phyloP scores from a whole-genome alignment of 352 stramenopile genomes.

The Phytophthora chlamydospora region DNA sequence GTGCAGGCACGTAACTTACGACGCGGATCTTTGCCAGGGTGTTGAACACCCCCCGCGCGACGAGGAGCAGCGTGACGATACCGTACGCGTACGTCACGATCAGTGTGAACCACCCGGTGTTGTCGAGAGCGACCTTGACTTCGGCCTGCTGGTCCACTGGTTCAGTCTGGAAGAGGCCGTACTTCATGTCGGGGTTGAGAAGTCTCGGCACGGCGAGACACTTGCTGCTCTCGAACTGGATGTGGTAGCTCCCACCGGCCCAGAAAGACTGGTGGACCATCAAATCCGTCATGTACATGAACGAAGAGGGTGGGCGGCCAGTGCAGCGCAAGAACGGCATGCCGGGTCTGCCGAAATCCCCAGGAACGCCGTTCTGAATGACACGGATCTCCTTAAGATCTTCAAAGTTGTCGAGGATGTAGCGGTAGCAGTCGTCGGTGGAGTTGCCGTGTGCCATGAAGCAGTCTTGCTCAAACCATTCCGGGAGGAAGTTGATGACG shows the following conservation, averaged over 20 bases:
- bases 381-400: constrained; percentile 33
- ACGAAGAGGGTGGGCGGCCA: constrained; percentile 41
- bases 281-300: constrained; percentile 66
- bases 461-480: constrained; percentile 40
- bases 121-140: constrained; percentile 52
- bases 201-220: constrained; percentile 51
- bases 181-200: constrained; percentile 46
- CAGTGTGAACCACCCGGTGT: constrained; percentile 45
- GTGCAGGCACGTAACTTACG: constrained; percentile 51
- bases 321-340: constrained; percentile 58
- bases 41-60: constrained; percentile 56
- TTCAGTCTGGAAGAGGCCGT: constrained; percentile 54
- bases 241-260: constrained; percentile 52
- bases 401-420: constrained; percentile 64
- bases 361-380: constrained; percentile 44
- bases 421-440: constrained; percentile 41
- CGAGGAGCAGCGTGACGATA: constrained; percentile 55
- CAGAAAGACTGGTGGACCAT: constrained; percentile 66
- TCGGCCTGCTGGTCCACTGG: constrained; percentile 43
- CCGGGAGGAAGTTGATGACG: constrained; percentile 45
- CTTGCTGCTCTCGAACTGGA: constrained; percentile 65
- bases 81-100: constrained; percentile 51
- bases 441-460: constrained; percentile 30
- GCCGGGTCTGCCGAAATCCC: constrained; percentile 50
- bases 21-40: constrained; percentile 42